Evolutionary conservation across 202 grass and related monocot species (phyloP), one percentile per base, ranked within the genome.

Genomic region (Elaeis oleifera): DNA sequence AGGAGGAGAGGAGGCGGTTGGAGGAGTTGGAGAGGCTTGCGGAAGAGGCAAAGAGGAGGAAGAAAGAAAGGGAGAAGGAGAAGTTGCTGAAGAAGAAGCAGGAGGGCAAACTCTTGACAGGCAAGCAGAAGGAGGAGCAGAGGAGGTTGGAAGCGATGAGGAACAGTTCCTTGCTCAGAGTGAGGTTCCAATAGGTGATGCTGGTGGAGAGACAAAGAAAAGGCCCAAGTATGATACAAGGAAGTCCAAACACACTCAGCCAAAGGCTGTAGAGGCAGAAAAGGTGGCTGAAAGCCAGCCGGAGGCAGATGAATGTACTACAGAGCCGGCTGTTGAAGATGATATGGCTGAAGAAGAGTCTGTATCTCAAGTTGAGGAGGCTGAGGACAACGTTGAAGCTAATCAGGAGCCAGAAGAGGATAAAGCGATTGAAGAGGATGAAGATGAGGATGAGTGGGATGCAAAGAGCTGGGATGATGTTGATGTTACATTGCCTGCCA

Each of bases 401-500:
- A 63, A 86, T 60, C 63, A 80, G 62, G 83, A 87, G 49, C 20
- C 56, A 69, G 82, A 86, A 75, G 87, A 83, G 23, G 19, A 17
- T 13, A 85, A 87, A 82, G 72, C 69, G 52, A 51, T 72, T 11
- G 79, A 90, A 19, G 81, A 86, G 27, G 88, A 88, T 32, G 87
- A 90, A 49, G 81, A 88, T 14, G 86, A 90, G 55, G 87, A 90
- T 32, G 92, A 92, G 54, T 97, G 92, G 92, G 92, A 97, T 81
- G 92, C 88, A 50, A 97, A 97, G 77, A 97, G 92, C 62, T 97
- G 88, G 88, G 92, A 97, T 72, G 85, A 92, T 75, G 79, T 92
- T 25, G 92, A 97, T 85, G 88, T 97, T 53, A 86, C 71, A 67
- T 85, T 97, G 70, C 80, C 82, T 5, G 68, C 58, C 18, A 72